phyloP scores from a whole-genome alignment of 768 basidiomycete genomes.

The Pisolithus orientalis region DNA sequence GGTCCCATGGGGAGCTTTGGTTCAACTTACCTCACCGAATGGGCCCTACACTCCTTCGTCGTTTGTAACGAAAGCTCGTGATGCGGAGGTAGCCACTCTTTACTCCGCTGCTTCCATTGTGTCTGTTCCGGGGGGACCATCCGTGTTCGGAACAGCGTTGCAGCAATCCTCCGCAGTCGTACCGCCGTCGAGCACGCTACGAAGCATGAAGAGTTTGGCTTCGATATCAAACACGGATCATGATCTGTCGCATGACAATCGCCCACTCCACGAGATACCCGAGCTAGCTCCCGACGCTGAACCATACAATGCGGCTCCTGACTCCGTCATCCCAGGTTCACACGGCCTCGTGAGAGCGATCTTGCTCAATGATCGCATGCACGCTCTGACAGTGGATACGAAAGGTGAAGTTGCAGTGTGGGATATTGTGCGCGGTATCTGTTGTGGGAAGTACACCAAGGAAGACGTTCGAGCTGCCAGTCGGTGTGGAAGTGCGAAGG shows the following conservation, averaged over 20 bases:
- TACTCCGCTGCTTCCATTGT: conserved; percentile 82
- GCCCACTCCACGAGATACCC: conserved; percentile 55
- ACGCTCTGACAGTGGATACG: conserved; percentile 88
- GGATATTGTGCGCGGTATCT: conserved; percentile 79
- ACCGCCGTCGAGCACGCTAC: conserved; percentile 21
- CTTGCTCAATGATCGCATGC: conserved; percentile 82
- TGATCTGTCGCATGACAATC: conserved; percentile 33
- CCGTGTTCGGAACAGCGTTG: conserved; percentile 32
- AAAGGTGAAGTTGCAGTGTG: conserved; percentile 85
- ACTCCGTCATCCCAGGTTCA: conserved; percentile 67
- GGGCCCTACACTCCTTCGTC: conserved; percentile 46
- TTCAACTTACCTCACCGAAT: conserved; percentile 63
- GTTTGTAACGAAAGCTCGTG: conserved; percentile 36
- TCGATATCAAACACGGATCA: conserved; percentile 18
- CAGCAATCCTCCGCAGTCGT: conserved; percentile 18
- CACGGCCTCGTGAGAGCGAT: conserved; percentile 78
- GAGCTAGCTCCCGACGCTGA: conserved; percentile 80
- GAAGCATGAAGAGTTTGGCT: conserved; percentile 11
- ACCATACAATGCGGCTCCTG: conserved; percentile 49
- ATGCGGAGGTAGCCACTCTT: conserved; percentile 77
- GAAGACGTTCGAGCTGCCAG: conserved; percentile 63
- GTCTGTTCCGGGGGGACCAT: conserved; percentile 49
- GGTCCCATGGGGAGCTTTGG: conserved; percentile 65
- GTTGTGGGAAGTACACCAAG: conserved; percentile 61
- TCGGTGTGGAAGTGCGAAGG: conserved; percentile 38